Conservation (phyloP, 2,329 filamentous ascomycete species). For the Sarocladium oryzae region DNA sequence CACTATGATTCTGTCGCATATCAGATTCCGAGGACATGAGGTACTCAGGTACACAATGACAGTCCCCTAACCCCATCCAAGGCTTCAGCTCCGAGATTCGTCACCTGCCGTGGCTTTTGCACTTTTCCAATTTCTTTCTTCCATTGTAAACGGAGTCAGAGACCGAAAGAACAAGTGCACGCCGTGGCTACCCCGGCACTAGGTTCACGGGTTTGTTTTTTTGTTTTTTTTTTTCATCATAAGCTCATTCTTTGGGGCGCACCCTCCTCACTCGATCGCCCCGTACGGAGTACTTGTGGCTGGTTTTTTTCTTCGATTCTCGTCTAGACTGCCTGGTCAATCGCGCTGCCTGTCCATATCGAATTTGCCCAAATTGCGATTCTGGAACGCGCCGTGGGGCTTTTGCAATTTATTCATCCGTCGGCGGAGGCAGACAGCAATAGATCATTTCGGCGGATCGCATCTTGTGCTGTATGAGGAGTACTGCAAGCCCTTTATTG, state of each 20-base stretch:
- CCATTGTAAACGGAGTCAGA: not conserved
- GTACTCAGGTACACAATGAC: too few species aligned
- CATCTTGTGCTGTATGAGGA: not conserved
- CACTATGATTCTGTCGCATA: not conserved
- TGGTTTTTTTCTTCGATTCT: not conserved
- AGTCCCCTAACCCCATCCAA: not conserved
- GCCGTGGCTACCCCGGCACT: not conserved
- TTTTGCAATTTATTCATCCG: not conserved
- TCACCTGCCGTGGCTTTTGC: not conserved
- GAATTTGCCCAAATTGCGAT: slow-evolving; percentile 1
- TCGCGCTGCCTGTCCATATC: not conserved
- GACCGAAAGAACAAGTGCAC: not conserved
- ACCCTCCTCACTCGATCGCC: not conserved
- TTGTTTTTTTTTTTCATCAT: too few species aligned
- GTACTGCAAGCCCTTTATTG: not conserved
- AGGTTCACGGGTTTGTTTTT: too few species aligned
- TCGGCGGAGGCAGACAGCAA: not conserved
- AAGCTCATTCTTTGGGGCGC: not conserved
- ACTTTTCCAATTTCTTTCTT: not conserved
- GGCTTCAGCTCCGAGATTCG: slow-evolving; percentile 4
- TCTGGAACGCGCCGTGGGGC: not conserved
- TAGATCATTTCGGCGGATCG: not conserved
- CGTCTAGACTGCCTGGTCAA: not conserved
- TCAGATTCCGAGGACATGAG: not conserved
- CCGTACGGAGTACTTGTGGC: too few species aligned